Conservation (phyloP, 208 protist species). For the Crithidia expoeki region DNA sequence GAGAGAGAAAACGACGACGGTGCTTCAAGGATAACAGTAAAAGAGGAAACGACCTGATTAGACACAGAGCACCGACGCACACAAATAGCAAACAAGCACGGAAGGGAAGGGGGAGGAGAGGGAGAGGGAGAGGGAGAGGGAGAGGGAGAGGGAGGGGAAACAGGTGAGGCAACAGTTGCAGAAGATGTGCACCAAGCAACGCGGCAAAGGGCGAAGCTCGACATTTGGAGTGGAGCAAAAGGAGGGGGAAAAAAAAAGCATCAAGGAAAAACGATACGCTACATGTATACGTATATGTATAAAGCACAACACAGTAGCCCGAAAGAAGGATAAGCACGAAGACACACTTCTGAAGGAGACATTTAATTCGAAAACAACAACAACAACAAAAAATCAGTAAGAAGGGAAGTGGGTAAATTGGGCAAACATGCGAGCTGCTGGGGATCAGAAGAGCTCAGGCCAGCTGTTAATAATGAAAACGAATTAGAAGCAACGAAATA, state of each 20-base stretch:
- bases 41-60: slow-evolving; percentile 7
- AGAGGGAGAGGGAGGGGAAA: no score
- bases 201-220: neutral
- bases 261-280: no score
- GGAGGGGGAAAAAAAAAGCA: neutral
- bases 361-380: neutral
- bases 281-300: no score
- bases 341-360: neutral
- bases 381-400: neutral
- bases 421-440: neutral
- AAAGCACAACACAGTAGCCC: neutral
- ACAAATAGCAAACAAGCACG: neutral
- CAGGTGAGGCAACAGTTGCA: no score
- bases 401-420: neutral
- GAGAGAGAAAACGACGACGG: neutral
- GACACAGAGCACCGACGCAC: neutral
- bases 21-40: no score
- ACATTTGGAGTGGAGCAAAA: neutral
- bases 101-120: no score
- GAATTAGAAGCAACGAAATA: neutral
- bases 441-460: neutral
- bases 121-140: no score
- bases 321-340: neutral
- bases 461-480: neutral
- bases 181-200: no score